Percentiles rank a stretch among this genome's conserved stretches.
Conservation (phyloP, 441 rosid genomes). For the Erodium chrysanthum region DNA sequence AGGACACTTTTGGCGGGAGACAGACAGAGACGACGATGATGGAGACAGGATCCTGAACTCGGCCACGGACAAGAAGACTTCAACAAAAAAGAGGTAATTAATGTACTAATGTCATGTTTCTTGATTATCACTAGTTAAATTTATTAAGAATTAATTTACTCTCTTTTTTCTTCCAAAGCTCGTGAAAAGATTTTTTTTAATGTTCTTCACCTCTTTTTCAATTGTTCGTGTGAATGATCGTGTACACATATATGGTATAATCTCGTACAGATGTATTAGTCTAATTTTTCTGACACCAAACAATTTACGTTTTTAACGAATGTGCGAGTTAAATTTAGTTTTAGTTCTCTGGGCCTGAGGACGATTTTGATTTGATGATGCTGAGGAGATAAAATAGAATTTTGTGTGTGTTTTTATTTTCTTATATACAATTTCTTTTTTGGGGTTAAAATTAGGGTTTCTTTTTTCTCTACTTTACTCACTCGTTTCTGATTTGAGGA, state of each 20-base stretch:
- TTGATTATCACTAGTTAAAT: background rate
- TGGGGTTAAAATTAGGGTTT: conserved; percentile 1
- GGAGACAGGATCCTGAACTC: background rate
- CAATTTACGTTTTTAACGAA: background rate
- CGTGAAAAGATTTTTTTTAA: background rate
- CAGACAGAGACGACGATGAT: conserved; percentile 2
- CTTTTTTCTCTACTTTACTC: background rate
- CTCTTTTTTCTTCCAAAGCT: background rate
- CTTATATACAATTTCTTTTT: background rate
- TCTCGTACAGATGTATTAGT: background rate
- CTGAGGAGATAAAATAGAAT: background rate
- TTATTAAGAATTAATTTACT: background rate
- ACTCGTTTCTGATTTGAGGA: background rate
- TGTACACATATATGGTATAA: background rate
- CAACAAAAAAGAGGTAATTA: too few species aligned
- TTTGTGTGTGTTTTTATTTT: background rate
- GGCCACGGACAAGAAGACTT: too few species aligned
- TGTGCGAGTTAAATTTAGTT: too few species aligned
- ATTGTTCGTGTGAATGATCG: background rate
- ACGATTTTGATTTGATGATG: conserved; percentile 1
- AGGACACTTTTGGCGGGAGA: background rate
- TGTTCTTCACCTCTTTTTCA: conserved; percentile 2
- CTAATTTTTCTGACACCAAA: background rate
- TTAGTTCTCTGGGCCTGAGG: too few species aligned
- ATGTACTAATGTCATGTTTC: too few species aligned